Conservation (phyloP, 2,329 filamentous ascomycete species). For the Talaromyces sp. region DNA sequence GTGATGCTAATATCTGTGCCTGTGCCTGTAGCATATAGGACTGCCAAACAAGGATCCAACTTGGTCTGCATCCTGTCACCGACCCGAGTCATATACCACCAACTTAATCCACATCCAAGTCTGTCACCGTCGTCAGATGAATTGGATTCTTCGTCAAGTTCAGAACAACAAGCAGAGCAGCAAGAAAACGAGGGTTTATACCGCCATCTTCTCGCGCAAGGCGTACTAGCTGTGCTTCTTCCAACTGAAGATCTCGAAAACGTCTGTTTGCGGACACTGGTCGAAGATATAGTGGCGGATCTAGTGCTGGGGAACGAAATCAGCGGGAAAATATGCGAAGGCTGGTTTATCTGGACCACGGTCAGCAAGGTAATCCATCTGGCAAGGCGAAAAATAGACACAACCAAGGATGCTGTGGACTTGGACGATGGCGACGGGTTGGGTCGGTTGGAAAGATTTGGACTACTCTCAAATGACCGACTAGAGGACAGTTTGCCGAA, state of each 20-base stretch:
- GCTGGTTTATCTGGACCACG: constrained; percentile 83
- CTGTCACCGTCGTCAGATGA: constrained; percentile 68
- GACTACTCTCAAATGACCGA: constrained; percentile 43
- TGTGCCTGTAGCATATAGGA: constrained; percentile 62
- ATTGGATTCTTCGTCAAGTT: constrained; percentile 35
- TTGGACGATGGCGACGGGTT: constrained; percentile 27
- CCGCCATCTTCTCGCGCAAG: constrained; percentile 81
- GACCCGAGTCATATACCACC: constrained; percentile 72
- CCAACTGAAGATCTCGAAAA: constrained; percentile 92
- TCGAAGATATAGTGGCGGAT: constrained; percentile 84
- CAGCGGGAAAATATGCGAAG: constrained; percentile 74
- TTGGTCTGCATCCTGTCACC: constrained; percentile 58
- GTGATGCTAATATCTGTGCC: constrained; percentile 18
- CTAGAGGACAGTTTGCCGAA: constrained; percentile 21
- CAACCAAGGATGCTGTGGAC: constrained; percentile 16
- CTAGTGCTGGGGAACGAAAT: constrained; percentile 81
- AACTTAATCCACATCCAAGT: constrained; percentile 73
- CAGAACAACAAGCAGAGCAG: constrained; percentile 56
- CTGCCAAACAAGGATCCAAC: constrained; percentile 56
- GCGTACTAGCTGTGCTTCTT: constrained; percentile 73
- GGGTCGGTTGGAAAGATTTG: constrained; percentile 54
- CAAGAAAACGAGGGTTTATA: constrained; percentile 74
- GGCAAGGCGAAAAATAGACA: constrained; percentile 25
- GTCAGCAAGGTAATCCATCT: constrained; percentile 65
- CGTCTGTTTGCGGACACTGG: constrained; percentile 73